Conservation (phyloP, 495 filamentous ascomycete genomes). For the Pyrenopolyporus hunteri region DNA sequence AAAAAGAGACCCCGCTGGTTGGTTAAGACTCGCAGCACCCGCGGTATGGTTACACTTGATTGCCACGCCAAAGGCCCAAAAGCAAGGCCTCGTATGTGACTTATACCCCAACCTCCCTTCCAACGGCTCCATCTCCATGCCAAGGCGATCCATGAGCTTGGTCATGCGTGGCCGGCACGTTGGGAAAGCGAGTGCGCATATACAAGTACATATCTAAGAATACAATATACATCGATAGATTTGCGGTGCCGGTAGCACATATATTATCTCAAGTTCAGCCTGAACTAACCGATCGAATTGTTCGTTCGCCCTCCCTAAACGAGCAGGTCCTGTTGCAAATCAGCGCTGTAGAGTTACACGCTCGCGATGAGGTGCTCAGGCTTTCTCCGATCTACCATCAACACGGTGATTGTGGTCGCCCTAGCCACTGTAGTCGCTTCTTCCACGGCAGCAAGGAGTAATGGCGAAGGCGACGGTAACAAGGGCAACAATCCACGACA, state of each 20-base stretch:
- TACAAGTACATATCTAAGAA: slow-evolving; percentile 10
- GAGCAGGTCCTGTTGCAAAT: slow-evolving; percentile 24
- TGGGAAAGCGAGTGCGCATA: neutral
- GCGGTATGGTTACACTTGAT: slow-evolving; percentile 12
- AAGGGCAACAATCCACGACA: slow-evolving; percentile 6
- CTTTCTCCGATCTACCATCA: slow-evolving; percentile 28
- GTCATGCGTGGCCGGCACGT: slow-evolving; percentile 11
- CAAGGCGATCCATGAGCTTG: slow-evolving; percentile 15
- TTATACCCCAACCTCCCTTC: slow-evolving; percentile 20
- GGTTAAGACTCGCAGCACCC: slow-evolving; percentile 19
- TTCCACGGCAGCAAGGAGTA: slow-evolving; percentile 7
- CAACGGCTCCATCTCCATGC: neutral
- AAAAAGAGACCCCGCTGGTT: slow-evolving; percentile 2
- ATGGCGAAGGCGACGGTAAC: neutral
- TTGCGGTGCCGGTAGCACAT: slow-evolving; percentile 9
- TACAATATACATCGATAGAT: slow-evolving; percentile 1
- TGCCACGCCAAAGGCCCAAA: slow-evolving; percentile 7
- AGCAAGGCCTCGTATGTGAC: slow-evolving; percentile 1
- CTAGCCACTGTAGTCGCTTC: slow-evolving; percentile 7
- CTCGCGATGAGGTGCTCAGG: slow-evolving; percentile 31
- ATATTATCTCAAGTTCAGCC: slow-evolving; percentile 33
- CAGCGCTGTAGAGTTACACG: slow-evolving; percentile 14
- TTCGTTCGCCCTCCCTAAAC: slow-evolving; percentile 18
- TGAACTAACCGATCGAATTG: slow-evolving; percentile 8
- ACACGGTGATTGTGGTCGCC: slow-evolving; percentile 11